Conservation (phyloP, 495 filamentous ascomycete genomes). For the Neurospora sp. region DNA sequence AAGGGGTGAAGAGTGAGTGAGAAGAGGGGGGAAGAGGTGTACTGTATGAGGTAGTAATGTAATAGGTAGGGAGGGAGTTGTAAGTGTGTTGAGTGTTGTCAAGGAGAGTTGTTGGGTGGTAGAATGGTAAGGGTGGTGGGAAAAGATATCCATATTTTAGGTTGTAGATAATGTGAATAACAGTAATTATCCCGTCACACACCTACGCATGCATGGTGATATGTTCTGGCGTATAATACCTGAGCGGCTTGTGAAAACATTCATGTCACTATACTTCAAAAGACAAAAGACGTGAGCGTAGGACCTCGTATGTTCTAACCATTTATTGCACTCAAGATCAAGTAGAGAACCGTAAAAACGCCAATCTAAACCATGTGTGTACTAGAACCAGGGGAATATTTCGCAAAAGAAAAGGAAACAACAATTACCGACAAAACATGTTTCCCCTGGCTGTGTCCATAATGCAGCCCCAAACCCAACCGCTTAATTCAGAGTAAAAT, state of each 20-base stretch:
- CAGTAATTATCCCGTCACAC: not conserved
- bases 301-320: not conserved
- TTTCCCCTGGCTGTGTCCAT: not conserved
- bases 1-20: not conserved
- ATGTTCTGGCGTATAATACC: not conserved
- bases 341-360: not conserved
- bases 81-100: not conserved
- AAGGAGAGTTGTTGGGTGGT: too few species aligned
- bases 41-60: not conserved
- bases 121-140: not conserved
- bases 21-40: not conserved
- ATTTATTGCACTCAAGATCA: not conserved
- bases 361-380: not conserved
- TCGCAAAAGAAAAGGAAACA: not conserved
- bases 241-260: too few species aligned
- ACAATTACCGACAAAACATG: not conserved
- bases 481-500: conserved; percentile 41
- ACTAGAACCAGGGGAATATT: not conserved
- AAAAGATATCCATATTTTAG: not conserved
- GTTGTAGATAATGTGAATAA: not conserved
- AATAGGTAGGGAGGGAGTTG: not conserved
- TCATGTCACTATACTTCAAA: too few species aligned
- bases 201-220: not conserved
- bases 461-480: not conserved
- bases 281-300: not conserved